These are phyloP conservation scores for Sclerotinia glacialis DNA, from an alignment of 2,329 filamentous ascomycete species.

Conservation along the genomic window DNA sequence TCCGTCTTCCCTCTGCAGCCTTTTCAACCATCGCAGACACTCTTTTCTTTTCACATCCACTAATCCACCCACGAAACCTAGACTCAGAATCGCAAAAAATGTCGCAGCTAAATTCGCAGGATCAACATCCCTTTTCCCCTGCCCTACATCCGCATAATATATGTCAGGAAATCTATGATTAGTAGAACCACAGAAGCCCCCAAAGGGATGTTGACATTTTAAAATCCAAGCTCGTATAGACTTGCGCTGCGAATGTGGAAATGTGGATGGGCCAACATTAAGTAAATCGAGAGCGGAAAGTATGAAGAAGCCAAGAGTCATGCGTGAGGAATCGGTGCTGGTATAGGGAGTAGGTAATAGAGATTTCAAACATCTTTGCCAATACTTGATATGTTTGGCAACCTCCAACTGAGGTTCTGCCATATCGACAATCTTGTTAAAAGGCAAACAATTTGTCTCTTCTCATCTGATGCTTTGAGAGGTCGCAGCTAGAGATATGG, in stretches of 20 bases:
- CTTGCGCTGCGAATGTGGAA: conserved; percentile 49
- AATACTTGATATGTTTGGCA: conserved; percentile 81
- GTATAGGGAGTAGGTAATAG: conserved; percentile 82
- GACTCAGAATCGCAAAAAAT: conserved; percentile 77
- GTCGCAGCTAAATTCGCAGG: conserved; percentile 84
- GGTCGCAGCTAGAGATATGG: conserved; percentile 6
- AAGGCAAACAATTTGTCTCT: background rate
- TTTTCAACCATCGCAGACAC: conserved; percentile 71
- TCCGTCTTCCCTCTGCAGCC: conserved; percentile 76
- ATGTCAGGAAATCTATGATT: conserved; percentile 51
- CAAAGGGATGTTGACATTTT: conserved; percentile 76
- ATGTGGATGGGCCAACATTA: conserved; percentile 54
- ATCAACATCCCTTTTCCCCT: conserved; percentile 59
- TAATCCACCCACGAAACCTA: conserved; percentile 62
- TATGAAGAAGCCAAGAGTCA: conserved; percentile 87
- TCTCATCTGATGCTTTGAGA: conserved; percentile 8
- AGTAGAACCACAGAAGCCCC: conserved; percentile 86
- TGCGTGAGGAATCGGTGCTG: conserved; percentile 82
- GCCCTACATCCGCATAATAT: conserved; percentile 40
- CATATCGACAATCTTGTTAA: conserved; percentile 25
- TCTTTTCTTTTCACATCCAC: conserved; percentile 62
- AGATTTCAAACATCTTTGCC: conserved; percentile 80
- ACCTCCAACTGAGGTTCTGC: conserved; percentile 50
- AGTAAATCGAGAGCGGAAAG: conserved; percentile 82
- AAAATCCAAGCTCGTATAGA: conserved; percentile 75